These are phyloP conservation scores for Grosmannia serpens DNA, from an alignment of 2,329 filamentous ascomycete species.

Conservation along the genomic window DNA sequence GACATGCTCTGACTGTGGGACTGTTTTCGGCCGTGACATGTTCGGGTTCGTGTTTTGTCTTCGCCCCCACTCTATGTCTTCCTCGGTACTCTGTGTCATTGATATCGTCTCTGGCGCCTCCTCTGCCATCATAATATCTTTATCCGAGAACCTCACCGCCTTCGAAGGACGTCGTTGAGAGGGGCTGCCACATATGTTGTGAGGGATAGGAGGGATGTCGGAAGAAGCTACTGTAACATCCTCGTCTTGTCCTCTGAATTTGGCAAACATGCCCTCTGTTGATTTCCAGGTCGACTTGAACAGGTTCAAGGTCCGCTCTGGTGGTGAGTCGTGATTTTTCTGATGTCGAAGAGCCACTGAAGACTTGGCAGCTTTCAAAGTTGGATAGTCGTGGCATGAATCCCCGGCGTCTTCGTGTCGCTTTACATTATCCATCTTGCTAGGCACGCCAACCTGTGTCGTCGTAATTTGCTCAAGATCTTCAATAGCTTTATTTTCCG, in stretches of 20 bases:
- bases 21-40: neutral
- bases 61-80: neutral
- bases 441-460: neutral
- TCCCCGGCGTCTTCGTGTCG: neutral
- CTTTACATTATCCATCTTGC: neutral
- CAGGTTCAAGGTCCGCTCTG: conserved; percentile 1
- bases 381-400: neutral
- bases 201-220: neutral
- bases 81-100: neutral
- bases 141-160: conserved; percentile 10
- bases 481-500: neutral
- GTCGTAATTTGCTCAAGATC: neutral
- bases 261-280: conserved; percentile 10
- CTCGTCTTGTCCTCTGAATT: conserved; percentile 8
- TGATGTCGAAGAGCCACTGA: neutral
- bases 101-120: neutral
- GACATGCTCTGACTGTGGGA: too few relatives aligned
- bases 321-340: neutral
- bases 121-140: neutral
- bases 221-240: too few relatives aligned
- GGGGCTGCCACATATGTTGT: neutral
- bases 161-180: conserved; percentile 9
- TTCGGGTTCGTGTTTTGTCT: neutral
- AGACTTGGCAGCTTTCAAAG: conserved; percentile 5
- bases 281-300: conserved; percentile 10